Conservation (phyloP, 1,284 basidiomycete species). For the Puccinia novopanici region DNA sequence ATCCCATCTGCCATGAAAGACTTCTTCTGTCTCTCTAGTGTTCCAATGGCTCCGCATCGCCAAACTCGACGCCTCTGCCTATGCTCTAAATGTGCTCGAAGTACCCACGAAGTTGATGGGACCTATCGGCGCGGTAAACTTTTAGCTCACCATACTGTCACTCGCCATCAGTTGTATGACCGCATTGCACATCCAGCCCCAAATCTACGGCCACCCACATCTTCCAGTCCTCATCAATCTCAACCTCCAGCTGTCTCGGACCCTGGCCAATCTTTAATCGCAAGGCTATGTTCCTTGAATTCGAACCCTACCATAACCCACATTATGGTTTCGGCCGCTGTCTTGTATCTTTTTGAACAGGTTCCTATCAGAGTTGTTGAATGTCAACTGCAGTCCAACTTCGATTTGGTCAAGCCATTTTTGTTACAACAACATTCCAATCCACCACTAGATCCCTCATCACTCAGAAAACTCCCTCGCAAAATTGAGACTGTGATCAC, state of each 20-base stretch:
- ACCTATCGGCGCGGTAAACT: neutral
- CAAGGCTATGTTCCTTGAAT: neutral
- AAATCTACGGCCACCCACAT: neutral
- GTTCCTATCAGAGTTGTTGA: neutral
- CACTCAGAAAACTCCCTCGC: neutral
- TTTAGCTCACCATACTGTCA: neutral
- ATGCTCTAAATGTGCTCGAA: neutral
- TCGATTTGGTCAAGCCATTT: neutral
- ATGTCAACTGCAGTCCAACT: neutral
- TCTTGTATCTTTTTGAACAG: neutral
- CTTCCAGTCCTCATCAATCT: neutral
- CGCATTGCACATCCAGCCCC: neutral
- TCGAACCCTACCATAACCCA: neutral
- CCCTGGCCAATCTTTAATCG: too few species aligned
- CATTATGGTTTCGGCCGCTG: neutral
- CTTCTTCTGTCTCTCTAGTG: too few species aligned
- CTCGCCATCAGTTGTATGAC: neutral
- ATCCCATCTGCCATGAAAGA: too few species aligned
- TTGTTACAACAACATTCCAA: neutral
- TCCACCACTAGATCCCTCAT: neutral
- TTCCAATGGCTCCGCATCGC: neutral
- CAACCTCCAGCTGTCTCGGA: too few species aligned
- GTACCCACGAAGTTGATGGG: neutral
- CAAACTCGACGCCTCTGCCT: neutral
- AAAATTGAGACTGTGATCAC: neutral